Evolutionary conservation across 2,329 filamentous ascomycete species (phyloP).

Genomic region (Alternaria ethzedia): DNA sequence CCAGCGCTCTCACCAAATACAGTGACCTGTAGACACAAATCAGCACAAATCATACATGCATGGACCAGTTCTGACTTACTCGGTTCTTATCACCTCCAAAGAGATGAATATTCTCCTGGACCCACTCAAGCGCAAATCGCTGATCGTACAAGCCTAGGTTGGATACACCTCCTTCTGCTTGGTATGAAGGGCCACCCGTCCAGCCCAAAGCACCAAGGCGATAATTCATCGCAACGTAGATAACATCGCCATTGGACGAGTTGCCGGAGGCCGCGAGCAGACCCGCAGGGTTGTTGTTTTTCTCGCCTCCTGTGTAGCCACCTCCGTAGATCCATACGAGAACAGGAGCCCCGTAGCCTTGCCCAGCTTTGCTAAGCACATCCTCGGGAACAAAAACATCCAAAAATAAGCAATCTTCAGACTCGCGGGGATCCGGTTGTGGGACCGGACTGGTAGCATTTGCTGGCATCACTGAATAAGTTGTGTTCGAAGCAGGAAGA

Average conservation of each 20-base stretch:
- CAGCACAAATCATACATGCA: not conserved
- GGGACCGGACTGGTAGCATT: constrained; percentile 35
- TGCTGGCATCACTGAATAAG: constrained; percentile 31
- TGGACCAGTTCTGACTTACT: constrained; percentile 20
- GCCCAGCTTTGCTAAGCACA: constrained; percentile 42
- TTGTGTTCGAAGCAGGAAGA: constrained; percentile 36
- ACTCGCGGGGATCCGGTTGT: constrained; percentile 35
- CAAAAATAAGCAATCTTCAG: constrained; percentile 58
- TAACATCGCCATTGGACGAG: constrained; percentile 49
- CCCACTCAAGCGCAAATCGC: constrained; percentile 49
- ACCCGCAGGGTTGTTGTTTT: constrained; percentile 51
- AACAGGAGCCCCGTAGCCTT: constrained; percentile 50
- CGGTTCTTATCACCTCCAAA: constrained; percentile 49
- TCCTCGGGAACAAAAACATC: constrained; percentile 55
- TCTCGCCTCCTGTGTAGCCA: constrained; percentile 50
- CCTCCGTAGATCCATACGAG: constrained; percentile 60
- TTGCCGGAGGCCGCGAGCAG: constrained; percentile 53
- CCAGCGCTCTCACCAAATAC: constrained; percentile 49
- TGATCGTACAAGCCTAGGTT: constrained; percentile 49
- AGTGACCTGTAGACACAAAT: constrained; percentile 21
- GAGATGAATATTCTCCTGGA: constrained; percentile 47
- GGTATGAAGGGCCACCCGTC: constrained; percentile 41
- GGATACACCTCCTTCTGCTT: constrained; percentile 41
- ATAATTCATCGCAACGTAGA: constrained; percentile 56
- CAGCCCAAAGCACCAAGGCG: constrained; percentile 53